Percentiles rank a stretch among this genome's conserved stretches.
These are phyloP conservation scores for Pachysandra terminalis DNA, from an alignment of 164 flowering plant species.

Conservation along the genomic window DNA sequence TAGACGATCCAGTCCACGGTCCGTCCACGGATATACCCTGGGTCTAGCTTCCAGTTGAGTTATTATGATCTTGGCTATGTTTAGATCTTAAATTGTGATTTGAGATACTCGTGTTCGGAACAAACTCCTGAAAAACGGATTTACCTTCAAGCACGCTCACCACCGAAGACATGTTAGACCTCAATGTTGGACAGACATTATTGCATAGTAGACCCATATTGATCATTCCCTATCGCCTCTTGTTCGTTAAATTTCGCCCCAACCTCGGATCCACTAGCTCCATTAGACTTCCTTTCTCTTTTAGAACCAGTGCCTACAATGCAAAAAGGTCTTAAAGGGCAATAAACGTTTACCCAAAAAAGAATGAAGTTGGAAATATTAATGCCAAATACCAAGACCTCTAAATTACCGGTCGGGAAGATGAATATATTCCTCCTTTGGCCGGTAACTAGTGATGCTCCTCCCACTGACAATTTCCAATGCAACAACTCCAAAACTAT, in stretches of 20 bases:
- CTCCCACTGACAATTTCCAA: constrained; percentile 62
- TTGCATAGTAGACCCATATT: constrained; percentile 45
- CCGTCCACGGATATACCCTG: constrained; percentile 17
- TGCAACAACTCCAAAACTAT: constrained; percentile 59
- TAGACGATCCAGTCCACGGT: constrained; percentile 27
- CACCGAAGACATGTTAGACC: constrained; percentile 58
- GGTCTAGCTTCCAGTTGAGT: constrained; percentile 15
- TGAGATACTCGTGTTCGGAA: constrained; percentile 9
- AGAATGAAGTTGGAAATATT: too few relatives aligned
- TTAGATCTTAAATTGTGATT: constrained; percentile 7
- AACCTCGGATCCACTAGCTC: constrained; percentile 48
- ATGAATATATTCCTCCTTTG: constrained; percentile 38
- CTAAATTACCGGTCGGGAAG: constrained; percentile 51
- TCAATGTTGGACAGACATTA: constrained; percentile 24
- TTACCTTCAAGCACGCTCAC: constrained; percentile 60
- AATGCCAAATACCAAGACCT: neutral
- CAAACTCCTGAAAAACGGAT: constrained; percentile 13
- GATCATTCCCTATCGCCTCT: constrained; percentile 35
- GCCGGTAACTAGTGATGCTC: constrained; percentile 43
- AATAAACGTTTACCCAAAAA: too few relatives aligned
- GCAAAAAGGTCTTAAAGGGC: too few relatives aligned
- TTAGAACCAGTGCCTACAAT: constrained; percentile 28
- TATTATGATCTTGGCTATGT: constrained; percentile 1
- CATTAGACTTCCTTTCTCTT: constrained; percentile 31
- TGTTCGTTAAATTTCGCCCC: constrained; percentile 30